phyloP scores from a whole-genome alignment of 345 rosid genomes.

The Eucalyptus urophylla region DNA sequence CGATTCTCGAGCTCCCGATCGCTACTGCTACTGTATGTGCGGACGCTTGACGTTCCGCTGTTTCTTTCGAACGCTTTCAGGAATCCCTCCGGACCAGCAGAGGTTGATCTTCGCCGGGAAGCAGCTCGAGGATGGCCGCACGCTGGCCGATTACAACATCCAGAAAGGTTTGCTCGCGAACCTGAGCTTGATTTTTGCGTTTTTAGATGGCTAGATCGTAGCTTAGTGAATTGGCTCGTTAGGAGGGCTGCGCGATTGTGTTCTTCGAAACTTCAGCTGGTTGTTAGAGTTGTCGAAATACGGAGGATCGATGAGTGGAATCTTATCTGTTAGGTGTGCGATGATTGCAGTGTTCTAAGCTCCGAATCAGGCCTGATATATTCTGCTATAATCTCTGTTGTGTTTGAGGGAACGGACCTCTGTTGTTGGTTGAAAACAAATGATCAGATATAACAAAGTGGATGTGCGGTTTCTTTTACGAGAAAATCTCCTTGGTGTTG shows the following conservation, averaged over 20 bases:
- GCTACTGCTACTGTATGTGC: not conserved
- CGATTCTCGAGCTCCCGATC: not conserved
- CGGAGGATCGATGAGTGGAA: not conserved
- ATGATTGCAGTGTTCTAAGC: not conserved
- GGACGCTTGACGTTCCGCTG: not conserved
- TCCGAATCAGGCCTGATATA: not conserved
- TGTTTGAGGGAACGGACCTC: not conserved
- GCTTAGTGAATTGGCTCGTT: not conserved
- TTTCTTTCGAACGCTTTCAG: not conserved
- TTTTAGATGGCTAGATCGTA: not conserved
- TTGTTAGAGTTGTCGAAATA: not conserved
- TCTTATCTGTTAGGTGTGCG: not conserved
- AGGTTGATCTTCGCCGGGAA: constrained; percentile 30
- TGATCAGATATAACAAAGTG: not conserved
- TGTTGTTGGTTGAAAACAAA: not conserved
- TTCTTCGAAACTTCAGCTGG: not conserved
- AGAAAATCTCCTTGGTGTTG: not conserved
- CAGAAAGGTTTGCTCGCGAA: constrained; percentile 9
- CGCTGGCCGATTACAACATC: constrained; percentile 28
- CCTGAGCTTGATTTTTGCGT: not conserved
- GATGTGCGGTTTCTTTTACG: not conserved
- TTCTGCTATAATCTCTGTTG: not conserved
- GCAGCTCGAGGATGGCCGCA: constrained; percentile 32
- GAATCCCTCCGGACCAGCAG: constrained; percentile 24
- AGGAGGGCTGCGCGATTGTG: not conserved